Percentiles rank a stretch among this genome's conserved stretches.
Evolutionary conservation across 2,329 filamentous ascomycete species (phyloP).

Genomic region (Paecilomyces sp.): DNA sequence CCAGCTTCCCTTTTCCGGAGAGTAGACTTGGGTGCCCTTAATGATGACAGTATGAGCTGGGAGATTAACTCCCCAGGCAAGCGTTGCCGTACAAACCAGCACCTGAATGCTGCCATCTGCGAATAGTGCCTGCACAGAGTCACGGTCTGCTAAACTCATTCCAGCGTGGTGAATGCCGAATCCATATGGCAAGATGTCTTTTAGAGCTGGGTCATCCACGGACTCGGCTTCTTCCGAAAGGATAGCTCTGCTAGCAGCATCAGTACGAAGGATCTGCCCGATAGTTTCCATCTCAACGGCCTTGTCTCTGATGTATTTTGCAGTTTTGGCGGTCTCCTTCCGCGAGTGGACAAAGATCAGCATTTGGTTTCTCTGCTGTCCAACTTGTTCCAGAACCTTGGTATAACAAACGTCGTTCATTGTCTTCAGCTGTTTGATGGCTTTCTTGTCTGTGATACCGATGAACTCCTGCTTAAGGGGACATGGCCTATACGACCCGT

Average conservation of each 20-base stretch:
- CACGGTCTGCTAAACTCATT: slow-evolving; percentile 92
- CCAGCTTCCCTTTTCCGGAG: slow-evolving; percentile 97
- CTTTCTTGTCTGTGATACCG: slow-evolving; percentile 93
- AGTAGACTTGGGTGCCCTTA: slow-evolving; percentile 97
- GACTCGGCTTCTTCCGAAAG: slow-evolving; percentile 75
- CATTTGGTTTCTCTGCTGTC: slow-evolving; percentile 91
- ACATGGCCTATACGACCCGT: slow-evolving; percentile 87
- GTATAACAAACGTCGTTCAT: slow-evolving; percentile 99
- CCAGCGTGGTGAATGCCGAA: slow-evolving; percentile 98
- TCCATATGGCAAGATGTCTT: slow-evolving; percentile 90
- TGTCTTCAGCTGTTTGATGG: slow-evolving; percentile 96
- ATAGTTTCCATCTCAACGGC: slow-evolving; percentile 96
- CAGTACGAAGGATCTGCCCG: slow-evolving; percentile 85
- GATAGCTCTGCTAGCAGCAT: slow-evolving; percentile 85
- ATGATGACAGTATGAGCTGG: slow-evolving; percentile 98
- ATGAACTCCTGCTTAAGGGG: slow-evolving; percentile 95
- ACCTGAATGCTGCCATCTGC: slow-evolving; percentile 87
- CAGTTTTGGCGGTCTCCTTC: slow-evolving; percentile 97
- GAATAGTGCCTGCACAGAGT: slow-evolving; percentile 91
- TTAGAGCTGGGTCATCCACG: slow-evolving; percentile 78
- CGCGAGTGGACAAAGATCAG: slow-evolving; percentile 97
- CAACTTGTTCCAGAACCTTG: slow-evolving; percentile 94
- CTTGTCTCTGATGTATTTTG: slow-evolving; percentile 92
- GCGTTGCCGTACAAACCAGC: slow-evolving; percentile 92
- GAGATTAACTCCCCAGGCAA: slow-evolving; percentile 98